Conservation (phyloP, 2,329 filamentous ascomycete species). For the Seiridium unicorne region DNA sequence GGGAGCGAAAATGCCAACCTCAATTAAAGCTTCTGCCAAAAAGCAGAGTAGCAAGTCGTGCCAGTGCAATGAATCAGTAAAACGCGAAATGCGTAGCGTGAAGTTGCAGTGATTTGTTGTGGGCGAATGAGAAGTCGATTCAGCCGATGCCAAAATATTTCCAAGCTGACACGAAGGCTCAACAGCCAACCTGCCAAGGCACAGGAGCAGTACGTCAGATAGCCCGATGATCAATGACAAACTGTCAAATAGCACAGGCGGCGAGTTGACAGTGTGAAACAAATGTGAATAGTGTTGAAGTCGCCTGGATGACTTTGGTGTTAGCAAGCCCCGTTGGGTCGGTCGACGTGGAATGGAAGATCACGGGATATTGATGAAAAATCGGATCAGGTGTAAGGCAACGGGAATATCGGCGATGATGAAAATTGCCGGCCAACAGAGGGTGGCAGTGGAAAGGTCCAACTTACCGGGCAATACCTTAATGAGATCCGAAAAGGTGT, state of each 20-base stretch:
- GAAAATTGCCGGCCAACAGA: background rate
- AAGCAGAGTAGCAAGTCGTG: background rate
- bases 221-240: background rate
- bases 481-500: background rate
- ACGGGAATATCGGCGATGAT: background rate
- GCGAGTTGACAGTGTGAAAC: background rate
- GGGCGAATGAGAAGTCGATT: background rate
- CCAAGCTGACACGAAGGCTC: background rate
- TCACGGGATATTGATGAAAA: background rate
- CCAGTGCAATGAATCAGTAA: background rate
- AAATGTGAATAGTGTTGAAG: background rate
- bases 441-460: background rate
- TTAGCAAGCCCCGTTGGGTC: background rate
- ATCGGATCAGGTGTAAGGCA: slow-evolving; percentile 5
- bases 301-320: background rate
- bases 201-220: background rate
- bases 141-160: background rate
- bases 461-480: background rate
- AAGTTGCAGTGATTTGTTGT: background rate
- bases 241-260: background rate
- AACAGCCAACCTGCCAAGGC: background rate
- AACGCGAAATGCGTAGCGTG: background rate
- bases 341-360: background rate
- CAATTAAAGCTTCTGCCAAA: background rate
- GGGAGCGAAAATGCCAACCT: slow-evolving; percentile 15